Percentiles rank a stretch among this genome's conserved stretches.
phyloP scores from a whole-genome alignment of 768 basidiomycete species.

The Tricholoma furcatifolium region DNA sequence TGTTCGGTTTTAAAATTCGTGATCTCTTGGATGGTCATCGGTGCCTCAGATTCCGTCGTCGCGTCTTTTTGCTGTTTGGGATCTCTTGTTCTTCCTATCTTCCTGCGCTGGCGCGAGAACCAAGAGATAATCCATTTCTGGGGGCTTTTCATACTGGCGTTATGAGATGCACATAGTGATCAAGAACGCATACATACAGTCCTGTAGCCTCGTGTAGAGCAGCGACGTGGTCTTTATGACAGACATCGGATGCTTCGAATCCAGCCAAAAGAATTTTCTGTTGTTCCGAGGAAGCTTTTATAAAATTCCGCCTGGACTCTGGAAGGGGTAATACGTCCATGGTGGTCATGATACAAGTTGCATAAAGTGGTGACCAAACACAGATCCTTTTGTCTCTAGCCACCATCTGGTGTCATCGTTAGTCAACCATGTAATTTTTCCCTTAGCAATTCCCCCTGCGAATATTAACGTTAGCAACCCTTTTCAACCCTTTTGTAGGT shows the following conservation, averaged over 20 bases:
- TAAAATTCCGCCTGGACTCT: conserved; percentile 15
- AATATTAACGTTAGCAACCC: too few relatives aligned
- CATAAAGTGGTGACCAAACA: not conserved
- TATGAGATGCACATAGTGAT: not conserved
- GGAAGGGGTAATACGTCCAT: conserved; percentile 14
- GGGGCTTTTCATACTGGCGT: conserved; percentile 19
- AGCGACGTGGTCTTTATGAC: conserved; percentile 21
- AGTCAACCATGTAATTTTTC: too few relatives aligned
- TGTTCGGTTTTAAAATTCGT: conserved; percentile 13
- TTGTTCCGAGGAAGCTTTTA: conserved; percentile 26
- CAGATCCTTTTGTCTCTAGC: not conserved
- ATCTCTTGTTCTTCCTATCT: conserved; percentile 18
- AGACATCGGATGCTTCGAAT: conserved; percentile 20
- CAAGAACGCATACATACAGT: conserved; percentile 26
- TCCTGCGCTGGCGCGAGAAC: conserved; percentile 29
- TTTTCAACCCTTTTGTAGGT: too few relatives aligned
- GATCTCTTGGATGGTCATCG: conserved; percentile 13
- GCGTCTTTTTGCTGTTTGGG: not conserved
- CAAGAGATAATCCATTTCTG: conserved; percentile 34
- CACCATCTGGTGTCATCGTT: too few relatives aligned
- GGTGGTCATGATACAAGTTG: not conserved
- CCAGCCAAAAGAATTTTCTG: conserved; percentile 24
- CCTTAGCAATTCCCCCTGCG: too few relatives aligned
- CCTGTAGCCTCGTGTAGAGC: conserved; percentile 28
- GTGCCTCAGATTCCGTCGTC: not conserved